Base-by-base conservation (phyloP, 2,329 filamentous ascomycete species). In the Gliomastix tumulicola region DNA sequence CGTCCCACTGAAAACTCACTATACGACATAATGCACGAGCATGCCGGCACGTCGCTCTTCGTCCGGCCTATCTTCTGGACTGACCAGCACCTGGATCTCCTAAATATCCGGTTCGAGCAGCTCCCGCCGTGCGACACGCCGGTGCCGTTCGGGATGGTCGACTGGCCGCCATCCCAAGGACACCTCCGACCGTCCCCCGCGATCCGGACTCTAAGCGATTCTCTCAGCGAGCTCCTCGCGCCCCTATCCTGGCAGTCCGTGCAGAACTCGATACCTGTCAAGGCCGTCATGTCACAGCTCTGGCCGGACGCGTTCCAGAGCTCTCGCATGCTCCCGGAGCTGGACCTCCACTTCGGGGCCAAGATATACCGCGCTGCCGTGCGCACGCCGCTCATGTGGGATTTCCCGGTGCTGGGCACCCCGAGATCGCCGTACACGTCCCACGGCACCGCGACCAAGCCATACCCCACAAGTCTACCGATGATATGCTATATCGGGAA, bases 51-150 rank as follows among this genome's bases (percentile, higher is more conserved):
- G 1, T 60, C 66, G 1, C 67, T 79, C 16, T 76, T 68, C 40
- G 54, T 71, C 33, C 61, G 65, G 19, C 74, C 74, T 3, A 66
- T 76, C 32, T 67, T 63, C 48, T 79, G 74, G 74, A 76, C 68
- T 13, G 72, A 76, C 37, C 39, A 60, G 2, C 74, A 79, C 41
- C 47, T 60, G 9, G 50, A 57, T 30, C 53, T 76, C 3, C 67
- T 78, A 6, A 64, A 62, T 18, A 67, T 60, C 13, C 53, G 53
- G 30, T 78, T 75, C 53, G 41, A 54, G 19, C 56, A 66, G 44
- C 55, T 62, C 12, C 59, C 66, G 13, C 49, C 61, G 6, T 63
- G 66, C 47, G 54, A 56, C 25, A 62, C 51, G 6, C 68, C 69
- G 3, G 47, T 60, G 4, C 69, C 69, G 2, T 43, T 43, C 11